These are phyloP conservation scores for Schwanniomyces sp. DNA, from an alignment of 805 yeast genomes.

Conservation along the genomic window DNA sequence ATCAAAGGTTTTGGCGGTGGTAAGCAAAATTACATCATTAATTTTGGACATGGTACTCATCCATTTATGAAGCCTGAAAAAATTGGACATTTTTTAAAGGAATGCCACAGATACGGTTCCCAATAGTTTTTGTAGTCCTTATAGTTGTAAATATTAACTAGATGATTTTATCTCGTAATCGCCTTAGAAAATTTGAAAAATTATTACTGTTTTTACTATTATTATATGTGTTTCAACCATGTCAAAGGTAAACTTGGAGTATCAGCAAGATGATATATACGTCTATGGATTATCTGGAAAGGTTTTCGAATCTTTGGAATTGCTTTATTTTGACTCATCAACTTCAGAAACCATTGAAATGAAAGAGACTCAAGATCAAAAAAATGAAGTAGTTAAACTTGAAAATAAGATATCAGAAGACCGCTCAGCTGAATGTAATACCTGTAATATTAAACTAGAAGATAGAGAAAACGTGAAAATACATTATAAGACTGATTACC, in stretches of 20 bases:
- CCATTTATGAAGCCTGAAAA: constrained; percentile 96
- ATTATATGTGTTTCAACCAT: background rate
- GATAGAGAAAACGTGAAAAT: constrained; percentile 18
- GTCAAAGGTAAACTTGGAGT: background rate
- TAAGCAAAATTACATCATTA: constrained; percentile 84
- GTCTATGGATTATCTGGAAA: constrained; percentile 45
- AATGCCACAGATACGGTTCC: constrained; percentile 78
- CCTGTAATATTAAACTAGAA: constrained; percentile 13
- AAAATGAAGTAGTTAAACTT: background rate
- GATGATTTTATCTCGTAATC: no score
- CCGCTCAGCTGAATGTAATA: constrained; percentile 11
- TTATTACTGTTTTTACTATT: no score
- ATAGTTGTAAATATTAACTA: background rate
- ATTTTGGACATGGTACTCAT: constrained; percentile 98
- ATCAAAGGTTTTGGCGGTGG: constrained; percentile 92
- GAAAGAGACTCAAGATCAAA: background rate
- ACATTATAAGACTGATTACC: constrained; percentile 60
- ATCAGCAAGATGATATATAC: constrained; percentile 37
- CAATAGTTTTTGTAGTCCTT: constrained; percentile 15
- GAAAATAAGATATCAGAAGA: background rate
- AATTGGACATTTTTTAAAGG: constrained; percentile 79
- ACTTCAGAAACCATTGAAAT: constrained; percentile 31
- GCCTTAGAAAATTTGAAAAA: background rate
- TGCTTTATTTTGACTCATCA: constrained; percentile 55
- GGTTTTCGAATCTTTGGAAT: constrained; percentile 46